Conservation (phyloP, 768 basidiomycete genomes). For the Leccinum rimulosum region DNA sequence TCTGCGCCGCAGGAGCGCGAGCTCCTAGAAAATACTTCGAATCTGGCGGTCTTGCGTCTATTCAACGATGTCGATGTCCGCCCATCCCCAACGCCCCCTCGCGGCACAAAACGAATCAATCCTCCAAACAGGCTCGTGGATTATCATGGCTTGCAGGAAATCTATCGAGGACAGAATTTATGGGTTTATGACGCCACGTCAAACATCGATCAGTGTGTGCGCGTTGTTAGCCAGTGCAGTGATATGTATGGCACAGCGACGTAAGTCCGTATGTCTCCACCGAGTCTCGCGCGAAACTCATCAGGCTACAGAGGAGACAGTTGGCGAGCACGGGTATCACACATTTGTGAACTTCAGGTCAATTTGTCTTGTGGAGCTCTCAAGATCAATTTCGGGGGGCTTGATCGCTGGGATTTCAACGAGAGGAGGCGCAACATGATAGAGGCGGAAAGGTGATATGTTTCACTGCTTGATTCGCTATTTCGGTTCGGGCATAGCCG, state of each 20-base stretch:
- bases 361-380: constrained; percentile 58
- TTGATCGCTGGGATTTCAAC: constrained; percentile 67
- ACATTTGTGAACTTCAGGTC: constrained; percentile 72
- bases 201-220: constrained; percentile 62
- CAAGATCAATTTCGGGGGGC: constrained; percentile 72
- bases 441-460: constrained; percentile 40
- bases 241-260: constrained; percentile 76
- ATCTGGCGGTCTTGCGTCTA: constrained; percentile 62
- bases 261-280: constrained; percentile 41
- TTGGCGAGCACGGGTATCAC: constrained; percentile 70
- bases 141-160: constrained; percentile 65
- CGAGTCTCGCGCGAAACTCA: neutral
- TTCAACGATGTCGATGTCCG: constrained; percentile 72
- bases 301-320: constrained; percentile 62
- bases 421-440: constrained; percentile 63
- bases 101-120: constrained; percentile 43
- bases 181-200: constrained; percentile 77
- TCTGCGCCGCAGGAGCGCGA: constrained; percentile 39
- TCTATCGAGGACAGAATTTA: constrained; percentile 62
- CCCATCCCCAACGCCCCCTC: constrained; percentile 45
- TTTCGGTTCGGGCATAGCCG: neutral
- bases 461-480: neutral
- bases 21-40: constrained; percentile 52
- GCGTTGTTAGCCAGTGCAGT: constrained; percentile 61
- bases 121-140: constrained; percentile 62